Evolutionary conservation across 345 rosid species (phyloP).

Genomic region (Nasturtium officinale): DNA sequence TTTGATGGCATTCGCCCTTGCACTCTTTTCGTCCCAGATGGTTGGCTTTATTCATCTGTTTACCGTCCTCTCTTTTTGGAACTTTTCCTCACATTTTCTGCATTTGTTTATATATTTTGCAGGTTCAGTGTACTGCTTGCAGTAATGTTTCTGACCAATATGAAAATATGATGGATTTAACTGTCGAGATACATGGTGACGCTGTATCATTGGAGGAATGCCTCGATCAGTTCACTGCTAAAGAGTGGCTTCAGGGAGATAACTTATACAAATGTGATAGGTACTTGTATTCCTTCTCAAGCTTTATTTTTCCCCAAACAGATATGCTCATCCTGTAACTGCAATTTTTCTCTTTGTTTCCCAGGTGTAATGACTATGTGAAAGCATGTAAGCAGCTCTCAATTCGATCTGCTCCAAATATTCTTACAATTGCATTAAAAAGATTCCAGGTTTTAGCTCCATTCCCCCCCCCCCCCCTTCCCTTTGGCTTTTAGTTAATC

Average conservation of each 20-base stretch:
- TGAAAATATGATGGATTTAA: conserved; percentile 98
- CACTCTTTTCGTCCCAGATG: neutral
- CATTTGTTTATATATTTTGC: neutral
- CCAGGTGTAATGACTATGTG: conserved; percentile 88
- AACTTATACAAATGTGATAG: conserved; percentile 94
- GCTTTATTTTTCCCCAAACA: conserved; percentile 19
- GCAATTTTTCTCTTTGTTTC: neutral
- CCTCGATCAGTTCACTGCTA: conserved; percentile 82
- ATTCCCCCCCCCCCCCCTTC: neutral
- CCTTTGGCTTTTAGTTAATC: conserved; percentile 10
- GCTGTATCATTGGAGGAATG: conserved; percentile 91
- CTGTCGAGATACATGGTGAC: conserved; percentile 94
- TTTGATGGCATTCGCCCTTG: neutral
- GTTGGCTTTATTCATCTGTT: neutral
- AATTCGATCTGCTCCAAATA: conserved; percentile 72
- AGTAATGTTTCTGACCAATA: conserved; percentile 75
- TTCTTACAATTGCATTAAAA: conserved; percentile 92
- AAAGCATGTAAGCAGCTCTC: conserved; percentile 96
- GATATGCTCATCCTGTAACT: conserved; percentile 13
- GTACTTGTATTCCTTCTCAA: conserved; percentile 45
- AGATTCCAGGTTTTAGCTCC: conserved; percentile 74
- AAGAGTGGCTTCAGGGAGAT: conserved; percentile 93
- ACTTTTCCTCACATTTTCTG: neutral
- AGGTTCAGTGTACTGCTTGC: conserved; percentile 88
- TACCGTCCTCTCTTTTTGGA: neutral